These are phyloP conservation scores for Xylariaceae sp. DNA, from an alignment of 2,329 filamentous ascomycete species.

Conservation along the genomic window DNA sequence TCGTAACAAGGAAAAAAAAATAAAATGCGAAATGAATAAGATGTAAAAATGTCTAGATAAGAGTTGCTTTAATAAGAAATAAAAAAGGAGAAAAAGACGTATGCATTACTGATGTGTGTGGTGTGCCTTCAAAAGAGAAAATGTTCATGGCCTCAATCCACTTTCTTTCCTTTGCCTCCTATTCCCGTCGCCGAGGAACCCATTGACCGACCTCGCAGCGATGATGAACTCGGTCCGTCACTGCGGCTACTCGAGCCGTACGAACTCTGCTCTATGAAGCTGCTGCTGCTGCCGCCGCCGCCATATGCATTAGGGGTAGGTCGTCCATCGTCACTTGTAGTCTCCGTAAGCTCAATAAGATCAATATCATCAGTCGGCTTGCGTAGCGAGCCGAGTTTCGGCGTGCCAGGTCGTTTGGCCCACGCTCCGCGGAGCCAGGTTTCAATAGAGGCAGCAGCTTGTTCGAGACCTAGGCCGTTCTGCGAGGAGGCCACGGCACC, in stretches of 20 bases:
- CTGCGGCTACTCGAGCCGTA: constrained; percentile 37
- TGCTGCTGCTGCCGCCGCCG: constrained; percentile 23
- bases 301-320: constrained; percentile 17
- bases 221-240: constrained; percentile 33
- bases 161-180: constrained; percentile 41
- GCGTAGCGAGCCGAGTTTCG: constrained; percentile 38
- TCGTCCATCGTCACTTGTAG: constrained; percentile 50
- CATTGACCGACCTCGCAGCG: constrained; percentile 35
- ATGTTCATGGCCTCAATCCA: constrained; percentile 34
- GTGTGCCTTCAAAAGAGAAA: background rate
- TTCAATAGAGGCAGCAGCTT: constrained; percentile 81
- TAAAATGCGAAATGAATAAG: too few species aligned
- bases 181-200: constrained; percentile 24
- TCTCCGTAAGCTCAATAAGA: constrained; percentile 66
- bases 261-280: constrained; percentile 32
- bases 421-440: constrained; percentile 85
- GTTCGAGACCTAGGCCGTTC: constrained; percentile 60
- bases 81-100: background rate
- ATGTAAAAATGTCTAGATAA: background rate
- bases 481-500: constrained; percentile 38
- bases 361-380: constrained; percentile 49
- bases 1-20: constrained; percentile 5
- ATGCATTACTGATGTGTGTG: background rate
- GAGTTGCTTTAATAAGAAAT: background rate
- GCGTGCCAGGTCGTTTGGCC: constrained; percentile 53